Evolutionary conservation across 345 rosid genomes (phyloP).

Genomic region (Gossypium mustelinum): DNA sequence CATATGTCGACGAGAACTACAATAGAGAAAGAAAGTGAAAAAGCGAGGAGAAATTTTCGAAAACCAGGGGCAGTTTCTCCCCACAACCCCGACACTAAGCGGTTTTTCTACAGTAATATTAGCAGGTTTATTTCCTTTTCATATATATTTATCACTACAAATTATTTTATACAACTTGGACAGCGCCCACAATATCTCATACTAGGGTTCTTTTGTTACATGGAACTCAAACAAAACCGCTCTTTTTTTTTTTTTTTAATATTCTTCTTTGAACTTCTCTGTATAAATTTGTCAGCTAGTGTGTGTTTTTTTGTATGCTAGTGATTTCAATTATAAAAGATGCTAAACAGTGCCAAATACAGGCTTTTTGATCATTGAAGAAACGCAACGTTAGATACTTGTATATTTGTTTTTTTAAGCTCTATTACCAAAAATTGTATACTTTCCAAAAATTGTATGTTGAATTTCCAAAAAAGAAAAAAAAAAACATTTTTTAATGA

Average conservation of each 20-base stretch:
- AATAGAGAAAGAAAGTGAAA: slow-evolving; percentile 13
- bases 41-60: slow-evolving; percentile 22
- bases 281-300: slow-evolving; percentile 23
- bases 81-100: slow-evolving; percentile 44
- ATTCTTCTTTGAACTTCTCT: not conserved
- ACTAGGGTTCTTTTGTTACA: slow-evolving; percentile 17
- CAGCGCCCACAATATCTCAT: slow-evolving; percentile 39
- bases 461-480: too few relatives aligned
- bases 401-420: not conserved
- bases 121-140: slow-evolving; percentile 11
- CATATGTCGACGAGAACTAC: slow-evolving; percentile 23
- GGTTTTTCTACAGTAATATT: slow-evolving; percentile 23
- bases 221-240: slow-evolving; percentile 21
- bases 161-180: slow-evolving; percentile 16
- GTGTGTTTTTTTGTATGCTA: slow-evolving; percentile 23
- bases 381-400: not conserved
- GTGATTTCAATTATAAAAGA: slow-evolving; percentile 2
- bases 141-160: not conserved
- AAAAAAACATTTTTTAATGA: too few relatives aligned
- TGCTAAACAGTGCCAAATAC: not conserved
- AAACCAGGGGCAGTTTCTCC: slow-evolving; percentile 48
- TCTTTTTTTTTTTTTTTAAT: not conserved
- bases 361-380: slow-evolving; percentile 18
- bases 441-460: too few relatives aligned
- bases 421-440: too few relatives aligned